Evolutionary conservation across 495 filamentous ascomycete species (phyloP), one percentile per base, ranked within the genome.

Genomic region (Pseudevernia furfuracea): DNA sequence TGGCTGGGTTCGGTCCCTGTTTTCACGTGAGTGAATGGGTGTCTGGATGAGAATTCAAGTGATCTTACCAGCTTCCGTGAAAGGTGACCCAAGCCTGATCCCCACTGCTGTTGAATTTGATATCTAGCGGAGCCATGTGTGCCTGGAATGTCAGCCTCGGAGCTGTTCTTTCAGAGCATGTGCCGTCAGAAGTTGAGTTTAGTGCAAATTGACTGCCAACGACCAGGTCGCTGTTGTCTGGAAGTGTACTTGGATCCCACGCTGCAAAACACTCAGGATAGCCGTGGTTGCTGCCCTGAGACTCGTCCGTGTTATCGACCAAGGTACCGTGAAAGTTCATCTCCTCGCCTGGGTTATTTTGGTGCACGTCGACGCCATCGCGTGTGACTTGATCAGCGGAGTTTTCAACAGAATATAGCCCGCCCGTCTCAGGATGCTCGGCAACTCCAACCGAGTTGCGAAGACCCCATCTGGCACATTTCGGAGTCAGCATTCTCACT

Each of bases 271-370:
- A 91, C 30, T 75, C 67, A 7, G 89, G 89, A 68, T 91, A 91
- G 21, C 88, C 88, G 69, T 82, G 83, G 71, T 87, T 72, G 21
- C 66, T 65, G 17, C 79, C 79, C 66, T 79, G 77, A 38, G 72
- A 65, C 0, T 69, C 58, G 23, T 71, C 74, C 17, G 65, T 37
- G 0, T 81, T 77, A 2, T 70, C 71, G 61, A 82, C 77, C 7
- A 89, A 74, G 56, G 79, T 78, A 2, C 88, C 89, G n/a, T 87
- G 84, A 71, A 79, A 89, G 70, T 91, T 92, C 64, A 91, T 72
- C 68, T 91, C 87, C 70, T 91, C 89, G 12, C 84, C 87, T 0
- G 89, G 89, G 67, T 91, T 91, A 46, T 89, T 78, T 49, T 82
- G 68, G 68, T 89, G 86, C 43, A 90, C 81, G 66, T 90, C 85